Evolutionary conservation across 2,329 filamentous ascomycete species (phyloP).

Genomic region (Beauveria pseudobassiana): DNA sequence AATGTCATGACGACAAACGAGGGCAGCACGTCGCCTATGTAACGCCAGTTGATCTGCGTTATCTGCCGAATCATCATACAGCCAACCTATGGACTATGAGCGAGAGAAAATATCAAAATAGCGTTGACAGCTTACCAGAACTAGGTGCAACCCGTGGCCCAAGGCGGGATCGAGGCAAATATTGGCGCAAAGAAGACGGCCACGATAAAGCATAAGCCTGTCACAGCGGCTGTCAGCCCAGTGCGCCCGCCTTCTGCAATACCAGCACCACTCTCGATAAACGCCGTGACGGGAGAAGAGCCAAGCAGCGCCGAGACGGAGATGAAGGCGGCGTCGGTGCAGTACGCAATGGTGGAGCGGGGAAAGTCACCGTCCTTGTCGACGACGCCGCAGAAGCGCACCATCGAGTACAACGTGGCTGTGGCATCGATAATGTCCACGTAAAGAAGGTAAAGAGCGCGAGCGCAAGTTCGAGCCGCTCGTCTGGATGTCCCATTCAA

Average conservation of each 20-base stretch:
- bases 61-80: conserved; percentile 73
- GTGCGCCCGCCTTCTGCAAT: conserved; percentile 70
- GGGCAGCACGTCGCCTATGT: conserved; percentile 67
- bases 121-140: conserved; percentile 44
- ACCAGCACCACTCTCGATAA: conserved; percentile 68
- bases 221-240: conserved; percentile 61
- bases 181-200: conserved; percentile 70
- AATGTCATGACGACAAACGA: conserved; percentile 69
- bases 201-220: conserved; percentile 63
- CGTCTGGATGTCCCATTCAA: conserved; percentile 56
- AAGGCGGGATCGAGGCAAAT: conserved; percentile 69
- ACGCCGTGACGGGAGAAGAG: conserved; percentile 64
- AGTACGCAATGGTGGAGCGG: conserved; percentile 73
- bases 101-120: neutral
- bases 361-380: conserved; percentile 74
- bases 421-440: conserved; percentile 75
- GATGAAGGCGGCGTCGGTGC: conserved; percentile 62
- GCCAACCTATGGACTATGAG: conserved; percentile 45
- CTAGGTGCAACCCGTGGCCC: conserved; percentile 70
- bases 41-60: conserved; percentile 67
- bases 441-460: conserved; percentile 69
- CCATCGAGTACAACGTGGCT: conserved; percentile 75
- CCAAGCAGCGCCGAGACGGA: conserved; percentile 64
- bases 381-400: conserved; percentile 61
- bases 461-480: conserved; percentile 54